Evolutionary conservation across 2,329 filamentous ascomycete species (phyloP).

Genomic region (Cyclaneusma minus): DNA sequence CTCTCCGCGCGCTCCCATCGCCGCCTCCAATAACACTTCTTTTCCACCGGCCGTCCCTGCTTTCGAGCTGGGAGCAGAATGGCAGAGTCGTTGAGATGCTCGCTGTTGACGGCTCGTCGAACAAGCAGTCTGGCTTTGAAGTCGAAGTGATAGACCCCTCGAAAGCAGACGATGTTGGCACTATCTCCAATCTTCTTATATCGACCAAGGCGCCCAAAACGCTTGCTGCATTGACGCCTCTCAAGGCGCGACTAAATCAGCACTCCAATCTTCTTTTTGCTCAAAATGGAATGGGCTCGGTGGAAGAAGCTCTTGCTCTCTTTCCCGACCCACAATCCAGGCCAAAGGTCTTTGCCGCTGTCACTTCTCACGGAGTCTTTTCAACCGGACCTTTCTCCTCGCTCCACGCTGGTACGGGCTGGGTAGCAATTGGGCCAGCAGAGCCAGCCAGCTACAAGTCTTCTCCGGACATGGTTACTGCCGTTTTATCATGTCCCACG

Average conservation of each 20-base stretch:
- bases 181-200: conserved; percentile 61
- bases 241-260: conserved; percentile 45
- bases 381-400: conserved; percentile 34
- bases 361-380: conserved; percentile 40
- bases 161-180: conserved; percentile 23
- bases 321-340: conserved; percentile 40
- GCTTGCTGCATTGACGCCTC: conserved; percentile 37
- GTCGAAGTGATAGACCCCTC: conserved; percentile 6
- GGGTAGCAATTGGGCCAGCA: conserved; percentile 31
- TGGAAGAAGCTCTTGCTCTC: conserved; percentile 44
- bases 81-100: too few relatives aligned
- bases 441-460: conserved; percentile 17
- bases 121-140: conserved; percentile 9
- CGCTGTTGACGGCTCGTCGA: too few relatives aligned
- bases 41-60: conserved; percentile 43
- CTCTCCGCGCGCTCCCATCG: conserved; percentile 35
- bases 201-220: conserved; percentile 61
- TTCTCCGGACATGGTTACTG: conserved; percentile 1
- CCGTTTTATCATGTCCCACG: too few relatives aligned
- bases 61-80: conserved; percentile 27
- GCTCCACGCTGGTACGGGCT: conserved; percentile 33
- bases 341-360: conserved; percentile 60
- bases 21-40: conserved; percentile 66
- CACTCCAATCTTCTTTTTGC: conserved; percentile 65
- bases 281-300: conserved; percentile 73